Percentiles rank a stretch among this genome's conserved stretches.
phyloP scores from a whole-genome alignment of 148 eudicot genomes.

The Limonium bicolor region DNA sequence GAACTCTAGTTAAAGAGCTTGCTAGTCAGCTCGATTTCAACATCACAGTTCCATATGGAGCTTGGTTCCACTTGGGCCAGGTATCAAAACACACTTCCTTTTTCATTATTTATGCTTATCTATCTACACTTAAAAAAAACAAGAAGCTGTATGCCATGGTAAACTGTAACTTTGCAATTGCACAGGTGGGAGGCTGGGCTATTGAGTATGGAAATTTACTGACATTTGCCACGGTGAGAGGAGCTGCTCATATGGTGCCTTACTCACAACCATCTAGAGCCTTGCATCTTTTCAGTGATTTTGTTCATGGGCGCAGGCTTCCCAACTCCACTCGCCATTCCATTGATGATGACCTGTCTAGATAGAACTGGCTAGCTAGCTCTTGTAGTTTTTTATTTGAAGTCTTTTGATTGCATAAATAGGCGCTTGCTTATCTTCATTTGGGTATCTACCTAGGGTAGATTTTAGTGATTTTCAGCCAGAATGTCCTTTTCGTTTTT shows the following conservation, averaged over 20 bases:
- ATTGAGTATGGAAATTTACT: slow-evolving; percentile 76
- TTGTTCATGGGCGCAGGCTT: slow-evolving; percentile 43
- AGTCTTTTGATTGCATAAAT: no score
- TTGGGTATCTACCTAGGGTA: no score
- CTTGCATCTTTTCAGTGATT: slow-evolving; percentile 75
- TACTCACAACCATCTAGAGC: slow-evolving; percentile 93
- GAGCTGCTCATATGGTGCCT: slow-evolving; percentile 99
- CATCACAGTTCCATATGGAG: slow-evolving; percentile 72
- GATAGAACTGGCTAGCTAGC: no score
- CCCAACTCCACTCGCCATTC: slow-evolving; percentile 45
- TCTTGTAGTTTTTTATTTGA: no score
- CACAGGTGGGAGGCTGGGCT: slow-evolving; percentile 90
- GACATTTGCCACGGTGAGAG: slow-evolving; percentile 88
- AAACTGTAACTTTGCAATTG: no score
- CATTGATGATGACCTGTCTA: no score
- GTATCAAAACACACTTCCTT: slow-evolving; percentile 15
- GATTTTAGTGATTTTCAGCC: no score
- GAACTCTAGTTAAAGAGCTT: slow-evolving; percentile 82
- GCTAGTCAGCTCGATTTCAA: slow-evolving; percentile 55
- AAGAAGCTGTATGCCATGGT: not conserved
- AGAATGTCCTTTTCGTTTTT: no score
- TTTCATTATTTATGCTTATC: no score
- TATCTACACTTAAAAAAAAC: no score
- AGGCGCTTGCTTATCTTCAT: no score
- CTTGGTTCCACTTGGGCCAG: slow-evolving; percentile 93